Percentiles rank a stretch among this genome's conserved stretches.
Conservation (phyloP, 495 filamentous ascomycete genomes). For the Neurospora africana region DNA sequence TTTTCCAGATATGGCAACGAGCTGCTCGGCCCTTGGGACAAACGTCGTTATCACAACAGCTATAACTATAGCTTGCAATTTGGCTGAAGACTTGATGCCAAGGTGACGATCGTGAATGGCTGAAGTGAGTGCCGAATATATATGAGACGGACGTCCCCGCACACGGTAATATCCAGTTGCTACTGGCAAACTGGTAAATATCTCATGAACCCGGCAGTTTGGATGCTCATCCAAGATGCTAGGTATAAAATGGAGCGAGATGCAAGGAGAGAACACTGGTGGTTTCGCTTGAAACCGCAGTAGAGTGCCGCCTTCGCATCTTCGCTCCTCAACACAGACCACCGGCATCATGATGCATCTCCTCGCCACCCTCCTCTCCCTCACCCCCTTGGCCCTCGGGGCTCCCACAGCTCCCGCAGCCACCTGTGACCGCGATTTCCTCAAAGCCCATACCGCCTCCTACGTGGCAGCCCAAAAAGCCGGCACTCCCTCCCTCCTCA, state of each 20-base stretch:
- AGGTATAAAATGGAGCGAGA: background rate
- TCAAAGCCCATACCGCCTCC: slow-evolving; percentile 10
- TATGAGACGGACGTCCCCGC: background rate
- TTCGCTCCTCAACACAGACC: background rate
- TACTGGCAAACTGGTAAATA: background rate
- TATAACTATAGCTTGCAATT: background rate
- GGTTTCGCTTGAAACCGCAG: background rate
- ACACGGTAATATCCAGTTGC: background rate
- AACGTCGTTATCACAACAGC: background rate
- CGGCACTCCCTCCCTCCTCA: slow-evolving; percentile 22
- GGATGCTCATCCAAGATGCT: background rate
- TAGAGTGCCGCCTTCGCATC: background rate
- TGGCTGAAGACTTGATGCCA: background rate
- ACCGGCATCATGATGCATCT: background rate
- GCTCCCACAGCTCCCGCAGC: background rate
- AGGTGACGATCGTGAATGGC: background rate
- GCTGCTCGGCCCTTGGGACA: background rate
- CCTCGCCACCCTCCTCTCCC: background rate
- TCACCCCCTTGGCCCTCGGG: background rate
- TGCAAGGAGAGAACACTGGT: background rate
- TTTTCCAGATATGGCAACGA: background rate
- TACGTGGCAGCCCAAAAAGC: slow-evolving; percentile 36
- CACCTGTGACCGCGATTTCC: slow-evolving; percentile 12
- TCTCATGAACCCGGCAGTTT: background rate
- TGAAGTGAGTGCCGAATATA: background rate